A percentile compares a stretch with the other conserved stretches of the same genome.
phyloP scores from a whole-genome alignment of 2,329 filamentous ascomycete species.

The Helotiales sp. region DNA sequence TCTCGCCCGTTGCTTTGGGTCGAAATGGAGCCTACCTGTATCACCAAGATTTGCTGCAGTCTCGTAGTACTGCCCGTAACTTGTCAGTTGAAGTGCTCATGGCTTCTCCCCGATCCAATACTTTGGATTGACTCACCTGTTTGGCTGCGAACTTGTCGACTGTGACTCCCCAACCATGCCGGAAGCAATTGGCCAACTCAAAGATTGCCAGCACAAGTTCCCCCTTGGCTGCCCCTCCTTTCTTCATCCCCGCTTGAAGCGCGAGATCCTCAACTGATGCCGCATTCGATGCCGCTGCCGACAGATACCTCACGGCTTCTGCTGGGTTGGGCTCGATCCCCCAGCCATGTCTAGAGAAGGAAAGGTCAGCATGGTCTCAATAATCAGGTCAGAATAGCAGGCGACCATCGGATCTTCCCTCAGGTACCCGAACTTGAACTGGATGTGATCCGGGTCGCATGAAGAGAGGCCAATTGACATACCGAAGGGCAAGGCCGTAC shows the following conservation, averaged over 20 bases:
- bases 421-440: constrained; percentile 1
- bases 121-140: constrained; percentile 49
- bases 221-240: constrained; percentile 91
- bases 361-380: constrained; percentile 21
- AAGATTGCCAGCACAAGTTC: constrained; percentile 96
- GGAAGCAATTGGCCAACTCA: constrained; percentile 89
- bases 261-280: constrained; percentile 84
- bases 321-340: constrained; percentile 73
- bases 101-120: constrained; percentile 28
- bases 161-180: constrained; percentile 89
- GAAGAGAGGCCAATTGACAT: constrained; percentile 38
- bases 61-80: constrained; percentile 79
- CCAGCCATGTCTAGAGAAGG: constrained; percentile 77
- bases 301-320: constrained; percentile 79
- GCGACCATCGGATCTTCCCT: neutral
- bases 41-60: constrained; percentile 96
- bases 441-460: constrained; percentile 2
- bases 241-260: constrained; percentile 82
- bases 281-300: constrained; percentile 85
- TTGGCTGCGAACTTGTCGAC: constrained; percentile 84
- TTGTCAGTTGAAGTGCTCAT: constrained; percentile 24
- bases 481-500: constrained; percentile 89
- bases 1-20: constrained; percentile 16
- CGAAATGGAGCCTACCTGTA: constrained; percentile 52
- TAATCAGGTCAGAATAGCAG: neutral